Conservation (phyloP, 768 basidiomycete genomes). For the Termitomyces bulborhizus region DNA sequence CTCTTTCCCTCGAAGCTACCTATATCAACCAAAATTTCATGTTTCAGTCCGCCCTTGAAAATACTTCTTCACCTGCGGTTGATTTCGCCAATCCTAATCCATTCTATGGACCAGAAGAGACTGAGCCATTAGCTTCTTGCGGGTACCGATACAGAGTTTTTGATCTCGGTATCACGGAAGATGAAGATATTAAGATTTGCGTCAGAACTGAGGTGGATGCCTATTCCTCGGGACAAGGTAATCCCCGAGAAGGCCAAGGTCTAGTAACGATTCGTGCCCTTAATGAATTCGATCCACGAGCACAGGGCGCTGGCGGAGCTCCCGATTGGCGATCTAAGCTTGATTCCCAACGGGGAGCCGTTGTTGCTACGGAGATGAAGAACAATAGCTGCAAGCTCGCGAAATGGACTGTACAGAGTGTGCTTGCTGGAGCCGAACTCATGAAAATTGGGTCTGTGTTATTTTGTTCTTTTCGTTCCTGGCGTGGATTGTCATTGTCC, state of each 20-base stretch:
- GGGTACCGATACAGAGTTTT: slow-evolving; percentile 96
- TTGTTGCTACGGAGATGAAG: slow-evolving; percentile 99
- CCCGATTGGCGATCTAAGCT: slow-evolving; percentile 99
- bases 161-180: slow-evolving; percentile 84
- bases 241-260: slow-evolving; percentile 64
- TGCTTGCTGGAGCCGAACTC: slow-evolving; percentile 90
- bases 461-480: background rate
- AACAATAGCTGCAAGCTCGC: slow-evolving; percentile 98
- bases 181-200: slow-evolving; percentile 86
- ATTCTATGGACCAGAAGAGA: slow-evolving; percentile 91
- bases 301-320: slow-evolving; percentile 87
- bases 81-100: slow-evolving; percentile 89
- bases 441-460: slow-evolving; percentile 91
- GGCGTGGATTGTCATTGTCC: background rate
- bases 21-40: slow-evolving; percentile 99
- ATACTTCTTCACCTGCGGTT: slow-evolving; percentile 49
- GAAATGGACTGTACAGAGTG: slow-evolving; percentile 94
- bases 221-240: slow-evolving; percentile 56
- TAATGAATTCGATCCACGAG: slow-evolving; percentile 93
- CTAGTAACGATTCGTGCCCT: slow-evolving; percentile 90
- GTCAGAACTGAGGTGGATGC: slow-evolving; percentile 97
- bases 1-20: slow-evolving; percentile 93
- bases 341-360: slow-evolving; percentile 93
- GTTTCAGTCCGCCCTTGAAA: slow-evolving; percentile 89
- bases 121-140: slow-evolving; percentile 91